Evolutionary conservation across 106 monocot species (phyloP), one percentile per base, ranked within the genome.

Genomic region (Amphibolis antarctica): DNA sequence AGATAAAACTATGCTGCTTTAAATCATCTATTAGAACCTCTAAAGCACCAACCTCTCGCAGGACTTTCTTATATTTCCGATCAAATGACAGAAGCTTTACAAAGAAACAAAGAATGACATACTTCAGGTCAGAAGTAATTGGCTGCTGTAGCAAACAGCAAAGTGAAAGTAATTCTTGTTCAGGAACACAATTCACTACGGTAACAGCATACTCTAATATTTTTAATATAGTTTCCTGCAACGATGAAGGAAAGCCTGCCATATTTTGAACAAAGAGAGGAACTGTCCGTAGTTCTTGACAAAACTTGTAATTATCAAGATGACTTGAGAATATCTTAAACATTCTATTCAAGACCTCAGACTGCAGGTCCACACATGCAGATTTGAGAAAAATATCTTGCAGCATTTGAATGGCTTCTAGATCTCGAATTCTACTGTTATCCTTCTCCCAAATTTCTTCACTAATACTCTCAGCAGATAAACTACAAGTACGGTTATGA

Each of bases 361-460:
- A 86, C 55, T 98, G 98, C 50, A 91, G 73, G 58, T 98, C 87
- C 28, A 83, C 61, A 55, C 82, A 84, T 48, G 88, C 91, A 29
- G 84, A 91, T 66, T 98, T 98, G n/a, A 98, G 85, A 81, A 98
- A 91, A 70, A 98, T 85, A 73, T 98, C 98, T 66, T 91, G 98
- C 51, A 98, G 71, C 98, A 98, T 98, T 74, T 98, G 98, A 59
- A 98, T 88, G 13, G 98, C 98, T 60, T 91, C 98, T 52, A 98
- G 79, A 72, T 98, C 98, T 65, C 87, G 85, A 71, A 98, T 76
- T 72, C 78, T 88, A 21, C 76, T 63, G 52, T 83, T 81, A 1
- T 80, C 74, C 20, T 82, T 87, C 30, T 85, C 96, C 72, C 76
- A 76, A 10, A 80, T 66, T 46, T 88, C 98, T 66, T 91, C 84